These are phyloP conservation scores for Acorus calamus DNA, from an alignment of 106 monocot genomes.

Conservation along the genomic window DNA sequence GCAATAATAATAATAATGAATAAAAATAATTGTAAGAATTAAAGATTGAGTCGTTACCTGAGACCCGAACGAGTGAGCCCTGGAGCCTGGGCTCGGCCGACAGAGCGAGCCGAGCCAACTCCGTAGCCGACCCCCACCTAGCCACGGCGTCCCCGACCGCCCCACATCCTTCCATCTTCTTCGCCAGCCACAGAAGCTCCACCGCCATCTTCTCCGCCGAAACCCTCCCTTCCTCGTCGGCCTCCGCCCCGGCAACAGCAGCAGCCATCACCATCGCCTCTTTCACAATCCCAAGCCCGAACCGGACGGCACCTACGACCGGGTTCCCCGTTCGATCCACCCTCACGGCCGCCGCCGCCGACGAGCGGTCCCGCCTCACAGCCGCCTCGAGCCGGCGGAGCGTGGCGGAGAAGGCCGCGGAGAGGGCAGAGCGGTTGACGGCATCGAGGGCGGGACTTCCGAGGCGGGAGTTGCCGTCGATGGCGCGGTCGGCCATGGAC, in stretches of 20 bases:
- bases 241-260: conserved; percentile 7
- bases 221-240: background rate
- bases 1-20: background rate
- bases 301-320: conserved; percentile 1
- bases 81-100: conserved; percentile 48
- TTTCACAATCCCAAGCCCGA: conserved; percentile 19
- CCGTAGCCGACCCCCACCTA: conserved; percentile 34
- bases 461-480: conserved; percentile 39
- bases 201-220: conserved; percentile 65
- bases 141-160: conserved; percentile 41
- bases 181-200: conserved; percentile 64
- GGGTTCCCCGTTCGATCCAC: background rate
- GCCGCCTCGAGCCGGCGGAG: conserved; percentile 25
- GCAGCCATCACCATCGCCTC: background rate
- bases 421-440: conserved; percentile 30
- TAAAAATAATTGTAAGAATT: background rate
- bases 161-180: conserved; percentile 60
- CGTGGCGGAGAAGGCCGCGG: conserved; percentile 27
- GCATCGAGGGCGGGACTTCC: conserved; percentile 3
- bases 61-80: conserved; percentile 47
- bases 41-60: conserved; percentile 25
- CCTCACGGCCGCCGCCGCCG: conserved; percentile 4
- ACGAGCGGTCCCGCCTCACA: background rate
- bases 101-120: conserved; percentile 24
- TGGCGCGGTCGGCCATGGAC: conserved; percentile 57